phyloP scores from a whole-genome alignment of 2,329 filamentous ascomycete genomes.

The Neopestalotiopsis sp. region DNA sequence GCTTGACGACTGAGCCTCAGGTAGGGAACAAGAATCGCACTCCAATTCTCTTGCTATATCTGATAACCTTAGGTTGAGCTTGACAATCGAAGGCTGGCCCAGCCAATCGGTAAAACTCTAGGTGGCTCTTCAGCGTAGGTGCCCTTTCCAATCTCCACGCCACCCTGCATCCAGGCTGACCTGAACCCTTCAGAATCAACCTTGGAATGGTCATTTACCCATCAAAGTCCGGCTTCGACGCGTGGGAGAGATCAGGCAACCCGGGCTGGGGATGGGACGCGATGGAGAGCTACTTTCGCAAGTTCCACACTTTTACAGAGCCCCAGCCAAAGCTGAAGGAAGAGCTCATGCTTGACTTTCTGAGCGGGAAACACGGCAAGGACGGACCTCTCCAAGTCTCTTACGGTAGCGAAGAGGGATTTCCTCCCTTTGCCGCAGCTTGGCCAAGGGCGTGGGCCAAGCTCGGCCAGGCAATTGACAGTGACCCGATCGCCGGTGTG shows the following conservation, averaged over 20 bases:
- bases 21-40: not conserved
- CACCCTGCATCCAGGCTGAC: not conserved
- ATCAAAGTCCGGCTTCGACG: conserved; percentile 3
- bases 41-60: not conserved
- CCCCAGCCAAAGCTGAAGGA: conserved; percentile 8
- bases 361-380: conserved; percentile 37
- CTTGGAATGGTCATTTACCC: conserved; percentile 18
- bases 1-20: conserved; percentile 19
- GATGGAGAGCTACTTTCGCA: conserved; percentile 17
- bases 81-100: conserved; percentile 9
- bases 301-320: conserved; percentile 14
- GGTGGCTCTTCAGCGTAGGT: conserved; percentile 20
- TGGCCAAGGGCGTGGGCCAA: conserved; percentile 44
- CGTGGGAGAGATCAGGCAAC: conserved; percentile 21
- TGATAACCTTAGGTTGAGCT: not conserved
- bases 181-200: conserved; percentile 8
- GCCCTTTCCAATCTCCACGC: not conserved
- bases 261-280: conserved; percentile 17
- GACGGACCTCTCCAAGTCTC: conserved; percentile 41
- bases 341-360: conserved; percentile 10
- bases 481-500: conserved; percentile 38
- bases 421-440: conserved; percentile 35
- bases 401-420: conserved; percentile 42
- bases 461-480: conserved; percentile 38
- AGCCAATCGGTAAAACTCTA: conserved; percentile 18